Evolutionary conservation across 495 filamentous ascomycete species (phyloP).

Genomic region (Filosporella fistucella): DNA sequence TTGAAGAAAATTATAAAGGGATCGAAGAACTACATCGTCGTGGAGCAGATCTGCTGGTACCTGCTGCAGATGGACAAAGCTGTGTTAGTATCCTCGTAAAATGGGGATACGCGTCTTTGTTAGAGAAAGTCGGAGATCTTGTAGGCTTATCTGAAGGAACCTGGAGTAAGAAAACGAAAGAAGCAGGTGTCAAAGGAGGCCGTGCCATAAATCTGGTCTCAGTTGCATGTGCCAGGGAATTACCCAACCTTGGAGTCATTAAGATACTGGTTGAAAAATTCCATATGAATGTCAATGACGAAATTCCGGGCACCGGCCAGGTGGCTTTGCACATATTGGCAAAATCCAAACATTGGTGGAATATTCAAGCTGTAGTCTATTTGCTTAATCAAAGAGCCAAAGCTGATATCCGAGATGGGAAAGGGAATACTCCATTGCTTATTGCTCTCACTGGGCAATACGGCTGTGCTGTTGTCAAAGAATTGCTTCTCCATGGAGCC

Average conservation of each 20-base stretch:
- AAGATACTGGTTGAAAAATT: conserved; percentile 36
- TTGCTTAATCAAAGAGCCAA: conserved; percentile 35
- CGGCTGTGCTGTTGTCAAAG: conserved; percentile 4
- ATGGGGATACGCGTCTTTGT: too few relatives aligned
- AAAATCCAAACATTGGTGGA: conserved; percentile 38
- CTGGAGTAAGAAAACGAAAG: too few relatives aligned
- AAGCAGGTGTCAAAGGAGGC: too few relatives aligned
- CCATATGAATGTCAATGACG: conserved; percentile 30
- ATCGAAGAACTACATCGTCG: too few relatives aligned
- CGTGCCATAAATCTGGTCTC: too few relatives aligned
- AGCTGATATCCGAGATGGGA: conserved; percentile 27
- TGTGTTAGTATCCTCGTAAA: too few relatives aligned
- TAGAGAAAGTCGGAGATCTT: too few relatives aligned
- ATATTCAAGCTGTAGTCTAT: conserved; percentile 37
- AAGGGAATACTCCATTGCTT: conserved; percentile 37
- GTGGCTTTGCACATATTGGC: conserved; percentile 35
- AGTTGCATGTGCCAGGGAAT: too few relatives aligned
- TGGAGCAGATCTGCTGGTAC: too few relatives aligned
- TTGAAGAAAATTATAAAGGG: too few relatives aligned
- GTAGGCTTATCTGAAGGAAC: too few relatives aligned
- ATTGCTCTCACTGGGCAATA: conserved; percentile 26
- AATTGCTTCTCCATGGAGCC: conserved; percentile 32
- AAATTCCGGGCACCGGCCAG: conserved; percentile 8
- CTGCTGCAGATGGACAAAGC: too few relatives aligned
- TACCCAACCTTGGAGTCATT: conserved; percentile 39